Evolutionary conservation across 345 rosid species (phyloP).

Genomic region (Eutrema yunnanense): DNA sequence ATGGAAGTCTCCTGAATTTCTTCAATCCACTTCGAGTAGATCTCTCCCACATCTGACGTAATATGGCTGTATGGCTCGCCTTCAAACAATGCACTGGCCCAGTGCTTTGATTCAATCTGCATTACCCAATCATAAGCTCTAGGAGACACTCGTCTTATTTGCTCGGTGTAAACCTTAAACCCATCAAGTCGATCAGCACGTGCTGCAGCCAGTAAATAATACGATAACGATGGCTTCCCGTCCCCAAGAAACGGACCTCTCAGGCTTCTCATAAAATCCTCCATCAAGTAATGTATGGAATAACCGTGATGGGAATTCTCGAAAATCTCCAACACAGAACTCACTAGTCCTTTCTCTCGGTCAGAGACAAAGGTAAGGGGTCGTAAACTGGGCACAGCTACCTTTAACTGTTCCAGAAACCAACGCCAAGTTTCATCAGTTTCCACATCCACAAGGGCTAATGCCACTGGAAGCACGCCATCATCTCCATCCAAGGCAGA

Average conservation of each 20-base stretch:
- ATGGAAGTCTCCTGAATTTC: conserved; percentile 71
- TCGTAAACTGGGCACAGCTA: conserved; percentile 43
- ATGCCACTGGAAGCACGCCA: conserved; percentile 65
- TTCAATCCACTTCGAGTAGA: conserved; percentile 60
- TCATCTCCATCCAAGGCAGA: conserved; percentile 87
- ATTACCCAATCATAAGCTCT: conserved; percentile 79
- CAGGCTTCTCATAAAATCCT: conserved; percentile 58
- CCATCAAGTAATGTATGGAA: conserved; percentile 68
- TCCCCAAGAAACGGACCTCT: conserved; percentile 84
- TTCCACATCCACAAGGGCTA: conserved; percentile 74
- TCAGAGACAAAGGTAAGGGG: conserved; percentile 79
- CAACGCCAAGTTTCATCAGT: conserved; percentile 71
- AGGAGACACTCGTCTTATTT: conserved; percentile 59
- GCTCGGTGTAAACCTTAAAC: conserved; percentile 50
- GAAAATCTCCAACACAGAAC: conserved; percentile 55
- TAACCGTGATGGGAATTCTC: conserved; percentile 64
- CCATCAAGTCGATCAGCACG: conserved; percentile 55
- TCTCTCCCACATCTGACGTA: conserved; percentile 51
- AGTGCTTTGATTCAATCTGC: conserved; percentile 58
- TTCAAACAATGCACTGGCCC: conserved; percentile 62
- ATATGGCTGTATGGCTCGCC: conserved; percentile 71
- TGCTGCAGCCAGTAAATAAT: conserved; percentile 66
- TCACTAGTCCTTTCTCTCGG: conserved; percentile 58
- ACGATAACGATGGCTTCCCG: conserved; percentile 64
- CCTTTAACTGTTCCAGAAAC: conserved; percentile 70